Evolutionary conservation across 1,284 basidiomycete genomes (phyloP), one percentile per base, ranked within the genome.

Genomic region (Marasmius oreades): DNA sequence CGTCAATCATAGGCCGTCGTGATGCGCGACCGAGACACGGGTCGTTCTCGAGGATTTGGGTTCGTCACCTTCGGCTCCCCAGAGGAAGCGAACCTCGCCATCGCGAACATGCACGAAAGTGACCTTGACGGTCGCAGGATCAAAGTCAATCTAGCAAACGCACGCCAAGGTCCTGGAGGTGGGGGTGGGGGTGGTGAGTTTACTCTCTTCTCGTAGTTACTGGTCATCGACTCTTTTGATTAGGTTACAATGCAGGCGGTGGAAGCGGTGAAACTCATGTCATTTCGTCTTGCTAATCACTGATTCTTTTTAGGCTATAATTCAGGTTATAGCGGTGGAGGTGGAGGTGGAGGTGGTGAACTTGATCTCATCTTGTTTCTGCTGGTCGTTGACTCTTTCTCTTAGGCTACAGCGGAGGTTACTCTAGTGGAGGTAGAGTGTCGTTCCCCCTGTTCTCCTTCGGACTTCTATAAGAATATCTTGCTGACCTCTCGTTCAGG

Each of bases 21-120:
- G 77, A 96, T 96, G 94, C 92, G 93, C 79, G 95, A 97, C 79
- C 92, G 94, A 69, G 94, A 96, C 71, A 96, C 95, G 62, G 92
- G 93, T 64, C 92, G 94, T 70, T 96, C 94, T 65, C 92, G 95
- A 69, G 93, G 95, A 70, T 98, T 98, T 73, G 95, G 95, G 61
- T 97, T 97, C 74, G 94, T 98, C 65, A 95, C 93, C 61, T 94
- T 81, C 75, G 75, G 76, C 66, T 70, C 67, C 37, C 28, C 65
- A 7, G 60, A 70, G 28, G 92, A 97, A 75, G 95, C 95, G 55
- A 79, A 90, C 51, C 79, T 79, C 59, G 94, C 95, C 55, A 96
- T 97, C 70, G 64, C 63, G 57, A 77, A 74, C 48, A 79, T 97
- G 71, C 92, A 98, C 77, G 95, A 98, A 71, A 85, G 91, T 67